A percentile compares a stretch with the other conserved stretches of the same genome.
phyloP scores from a whole-genome alignment of 306 rosid genomes.

The Coriaria nepalensis region DNA sequence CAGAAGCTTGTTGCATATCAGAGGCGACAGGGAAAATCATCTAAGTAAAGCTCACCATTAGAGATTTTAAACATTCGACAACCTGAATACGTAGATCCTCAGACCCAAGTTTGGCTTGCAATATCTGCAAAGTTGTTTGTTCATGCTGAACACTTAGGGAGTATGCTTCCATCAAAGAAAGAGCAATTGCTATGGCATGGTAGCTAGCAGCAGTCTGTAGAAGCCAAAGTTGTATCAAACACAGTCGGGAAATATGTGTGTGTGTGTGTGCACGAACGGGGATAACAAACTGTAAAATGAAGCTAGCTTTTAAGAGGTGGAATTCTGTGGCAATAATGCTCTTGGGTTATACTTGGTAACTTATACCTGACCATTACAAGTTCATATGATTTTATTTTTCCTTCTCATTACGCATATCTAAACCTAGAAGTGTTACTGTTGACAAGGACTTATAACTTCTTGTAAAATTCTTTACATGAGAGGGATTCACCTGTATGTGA shows the following conservation, averaged over 20 bases:
- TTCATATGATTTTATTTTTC: too few species aligned
- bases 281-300: too few species aligned
- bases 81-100: conserved; percentile 97
- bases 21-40: conserved; percentile 7
- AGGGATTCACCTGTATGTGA: conserved; percentile 74
- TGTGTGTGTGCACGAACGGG: too few species aligned
- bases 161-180: conserved; percentile 98
- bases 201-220: conserved; percentile 97
- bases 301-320: too few species aligned
- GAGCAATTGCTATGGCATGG: conserved; percentile 98
- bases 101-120: conserved; percentile 90
- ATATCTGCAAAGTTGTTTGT: conserved; percentile 89
- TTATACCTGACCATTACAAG: neutral
- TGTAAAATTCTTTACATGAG: neutral
- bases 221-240: neutral
- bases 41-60: conserved; percentile 2
- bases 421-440: too few species aligned
- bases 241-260: neutral
- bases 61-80: conserved; percentile 8
- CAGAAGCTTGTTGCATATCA: conserved; percentile 13
- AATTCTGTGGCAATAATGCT: neutral
- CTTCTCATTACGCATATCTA: too few species aligned
- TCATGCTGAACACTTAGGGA: conserved; percentile 91
- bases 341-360: neutral
- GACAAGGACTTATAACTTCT: too few species aligned